Conservation (phyloP, 768 basidiomycete species). For the Mycena leptocephala region DNA sequence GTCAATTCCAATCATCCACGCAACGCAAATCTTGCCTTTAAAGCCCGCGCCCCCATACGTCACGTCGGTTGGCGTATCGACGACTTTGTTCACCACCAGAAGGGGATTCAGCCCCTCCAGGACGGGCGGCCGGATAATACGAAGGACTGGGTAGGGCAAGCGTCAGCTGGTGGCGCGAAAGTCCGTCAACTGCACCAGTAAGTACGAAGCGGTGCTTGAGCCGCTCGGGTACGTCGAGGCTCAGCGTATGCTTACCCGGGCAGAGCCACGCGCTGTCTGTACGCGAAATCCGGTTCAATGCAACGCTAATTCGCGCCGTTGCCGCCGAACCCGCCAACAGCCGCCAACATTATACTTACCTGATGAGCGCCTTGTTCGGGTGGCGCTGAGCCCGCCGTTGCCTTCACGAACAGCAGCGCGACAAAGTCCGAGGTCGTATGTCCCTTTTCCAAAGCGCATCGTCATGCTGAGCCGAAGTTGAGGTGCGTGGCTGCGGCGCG, state of each 20-base stretch:
- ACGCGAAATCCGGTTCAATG: conserved; percentile 25
- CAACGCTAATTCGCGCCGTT: conserved; percentile 24
- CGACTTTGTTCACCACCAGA: too few species aligned
- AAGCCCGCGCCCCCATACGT: too few species aligned
- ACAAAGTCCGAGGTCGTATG: conserved; percentile 69
- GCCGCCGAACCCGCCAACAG: conserved; percentile 23
- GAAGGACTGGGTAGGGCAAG: too few species aligned
- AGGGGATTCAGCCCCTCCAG: too few species aligned
- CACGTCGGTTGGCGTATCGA: too few species aligned
- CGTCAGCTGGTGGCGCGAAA: conserved; percentile 34
- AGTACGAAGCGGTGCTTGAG: conserved; percentile 32
- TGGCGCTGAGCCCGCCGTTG: conserved; percentile 64
- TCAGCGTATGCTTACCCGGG: conserved; percentile 31
- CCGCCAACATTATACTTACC: conserved; percentile 50
- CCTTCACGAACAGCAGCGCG: conserved; percentile 67
- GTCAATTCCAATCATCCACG: too few species aligned
- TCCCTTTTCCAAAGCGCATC: conserved; percentile 68
- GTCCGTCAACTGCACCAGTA: conserved; percentile 26
- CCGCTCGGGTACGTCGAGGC: conserved; percentile 35
- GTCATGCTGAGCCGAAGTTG: conserved; percentile 64
- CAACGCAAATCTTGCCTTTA: too few species aligned
- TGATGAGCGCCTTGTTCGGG: conserved; percentile 68
- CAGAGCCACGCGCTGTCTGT: conserved; percentile 34
- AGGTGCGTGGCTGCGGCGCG: conserved; percentile 39
- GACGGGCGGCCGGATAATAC: too few species aligned